These are phyloP conservation scores for Lipomyces starkeyi DNA, from an alignment of 805 yeast species.

Conservation along the genomic window DNA sequence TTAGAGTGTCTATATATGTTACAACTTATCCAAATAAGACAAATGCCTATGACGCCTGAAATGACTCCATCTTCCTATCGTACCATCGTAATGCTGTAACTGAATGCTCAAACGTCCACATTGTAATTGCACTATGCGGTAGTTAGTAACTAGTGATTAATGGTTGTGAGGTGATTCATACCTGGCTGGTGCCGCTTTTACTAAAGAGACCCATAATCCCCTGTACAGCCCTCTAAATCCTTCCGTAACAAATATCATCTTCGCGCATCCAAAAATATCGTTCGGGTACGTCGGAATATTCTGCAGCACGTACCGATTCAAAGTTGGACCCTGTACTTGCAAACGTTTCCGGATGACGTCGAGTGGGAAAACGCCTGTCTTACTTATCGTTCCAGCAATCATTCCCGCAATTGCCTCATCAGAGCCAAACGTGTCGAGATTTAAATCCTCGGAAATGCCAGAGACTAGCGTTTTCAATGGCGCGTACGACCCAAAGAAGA, in stretches of 20 bases:
- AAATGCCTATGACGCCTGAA: conserved; percentile 11
- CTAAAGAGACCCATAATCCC: conserved; percentile 71
- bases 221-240: conserved; percentile 74
- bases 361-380: conserved; percentile 78
- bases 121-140: conserved; percentile 58
- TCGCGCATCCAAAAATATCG: conserved; percentile 46
- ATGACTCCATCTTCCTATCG: conserved; percentile 9
- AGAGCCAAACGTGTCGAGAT: conserved; percentile 37
- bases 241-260: conserved; percentile 56
- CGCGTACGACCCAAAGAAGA: conserved; percentile 54
- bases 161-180: not conserved
- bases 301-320: conserved; percentile 21
- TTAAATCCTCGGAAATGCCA: not conserved
- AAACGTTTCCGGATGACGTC: conserved; percentile 81
- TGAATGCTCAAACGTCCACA: conserved; percentile 64
- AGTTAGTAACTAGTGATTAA: not conserved
- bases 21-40: not conserved
- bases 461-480: conserved; percentile 17
- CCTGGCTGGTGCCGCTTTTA: conserved; percentile 75
- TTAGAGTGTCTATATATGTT: not conserved
- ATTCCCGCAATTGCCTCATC: conserved; percentile 68
- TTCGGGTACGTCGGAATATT: conserved; percentile 32
- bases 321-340: conserved; percentile 60
- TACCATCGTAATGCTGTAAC: conserved; percentile 40
- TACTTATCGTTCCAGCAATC: conserved; percentile 76